These are phyloP conservation scores for Crepidotus variabilis DNA, from an alignment of 768 basidiomycete species.

Conservation along the genomic window DNA sequence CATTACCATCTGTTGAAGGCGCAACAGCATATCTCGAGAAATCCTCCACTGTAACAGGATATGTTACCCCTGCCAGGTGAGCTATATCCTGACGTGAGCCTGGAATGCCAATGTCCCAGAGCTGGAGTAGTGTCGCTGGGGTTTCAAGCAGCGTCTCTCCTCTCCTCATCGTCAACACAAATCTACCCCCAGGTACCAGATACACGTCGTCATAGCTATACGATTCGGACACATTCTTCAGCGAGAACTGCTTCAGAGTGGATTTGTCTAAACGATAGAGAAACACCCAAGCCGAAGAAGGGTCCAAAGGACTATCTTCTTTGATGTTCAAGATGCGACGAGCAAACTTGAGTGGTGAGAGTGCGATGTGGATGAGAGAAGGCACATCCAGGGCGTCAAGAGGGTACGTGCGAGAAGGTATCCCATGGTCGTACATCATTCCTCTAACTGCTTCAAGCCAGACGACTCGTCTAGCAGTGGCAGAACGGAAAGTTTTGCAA, in stretches of 20 bases:
- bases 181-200: constrained; percentile 1
- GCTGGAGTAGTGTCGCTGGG: not conserved
- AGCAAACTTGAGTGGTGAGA: not conserved
- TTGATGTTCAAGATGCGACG: not conserved
- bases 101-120: not conserved
- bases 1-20: not conserved
- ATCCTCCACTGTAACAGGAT: not conserved
- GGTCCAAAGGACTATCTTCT: not conserved
- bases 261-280: not conserved
- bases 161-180: not conserved
- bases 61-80: not conserved
- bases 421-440: not conserved
- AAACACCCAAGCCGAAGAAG: not conserved
- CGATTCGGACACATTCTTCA: not conserved
- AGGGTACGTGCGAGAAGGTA: not conserved
- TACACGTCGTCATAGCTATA: not conserved
- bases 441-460: not conserved
- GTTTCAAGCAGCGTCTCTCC: not conserved
- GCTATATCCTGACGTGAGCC: not conserved
- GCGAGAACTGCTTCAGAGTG: not conserved
- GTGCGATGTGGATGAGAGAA: not conserved
- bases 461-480: not conserved
- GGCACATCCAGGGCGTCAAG: not conserved
- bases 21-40: not conserved
- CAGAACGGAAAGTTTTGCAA: not conserved